phyloP scores from a whole-genome alignment of 2,329 filamentous ascomycete species.

The Trichoderma asperellum region DNA sequence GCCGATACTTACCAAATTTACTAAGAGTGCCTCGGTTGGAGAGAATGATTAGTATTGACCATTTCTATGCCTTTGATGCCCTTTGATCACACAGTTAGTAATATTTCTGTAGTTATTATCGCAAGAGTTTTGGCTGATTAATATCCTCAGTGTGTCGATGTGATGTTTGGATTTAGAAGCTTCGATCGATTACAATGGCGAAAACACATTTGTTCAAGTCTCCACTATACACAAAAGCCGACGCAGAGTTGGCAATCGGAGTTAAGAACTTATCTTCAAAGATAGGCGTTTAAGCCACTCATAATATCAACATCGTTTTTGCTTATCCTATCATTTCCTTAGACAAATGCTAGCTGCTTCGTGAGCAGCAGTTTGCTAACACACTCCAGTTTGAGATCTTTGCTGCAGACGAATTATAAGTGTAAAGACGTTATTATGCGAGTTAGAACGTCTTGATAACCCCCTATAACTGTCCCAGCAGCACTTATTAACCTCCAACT shows the following conservation, averaged over 20 bases:
- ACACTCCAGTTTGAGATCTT: not conserved
- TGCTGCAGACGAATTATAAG: not conserved
- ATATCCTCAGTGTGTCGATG: not conserved
- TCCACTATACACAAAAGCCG: not conserved
- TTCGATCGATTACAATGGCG: not conserved
- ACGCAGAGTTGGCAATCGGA: not conserved
- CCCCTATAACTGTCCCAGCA: not conserved
- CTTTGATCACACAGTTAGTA: not conserved
- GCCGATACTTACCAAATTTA: not conserved
- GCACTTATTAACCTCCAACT: not conserved
- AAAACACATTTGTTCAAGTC: not conserved
- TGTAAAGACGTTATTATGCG: not conserved
- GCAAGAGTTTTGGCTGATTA: not conserved
- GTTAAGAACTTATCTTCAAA: not conserved
- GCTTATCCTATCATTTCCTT: not conserved
- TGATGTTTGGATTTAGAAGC: not conserved
- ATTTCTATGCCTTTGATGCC: not conserved
- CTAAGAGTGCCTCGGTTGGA: not conserved
- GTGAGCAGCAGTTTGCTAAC: not conserved
- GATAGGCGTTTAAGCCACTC: not conserved
- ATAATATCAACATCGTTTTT: not conserved
- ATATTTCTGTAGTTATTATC: not conserved
- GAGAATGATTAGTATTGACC: not conserved
- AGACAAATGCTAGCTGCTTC: not conserved
- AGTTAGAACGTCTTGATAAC: not conserved